phyloP scores from a whole-genome alignment of 148 eudicot genomes.

The Spergularia bocconei region DNA sequence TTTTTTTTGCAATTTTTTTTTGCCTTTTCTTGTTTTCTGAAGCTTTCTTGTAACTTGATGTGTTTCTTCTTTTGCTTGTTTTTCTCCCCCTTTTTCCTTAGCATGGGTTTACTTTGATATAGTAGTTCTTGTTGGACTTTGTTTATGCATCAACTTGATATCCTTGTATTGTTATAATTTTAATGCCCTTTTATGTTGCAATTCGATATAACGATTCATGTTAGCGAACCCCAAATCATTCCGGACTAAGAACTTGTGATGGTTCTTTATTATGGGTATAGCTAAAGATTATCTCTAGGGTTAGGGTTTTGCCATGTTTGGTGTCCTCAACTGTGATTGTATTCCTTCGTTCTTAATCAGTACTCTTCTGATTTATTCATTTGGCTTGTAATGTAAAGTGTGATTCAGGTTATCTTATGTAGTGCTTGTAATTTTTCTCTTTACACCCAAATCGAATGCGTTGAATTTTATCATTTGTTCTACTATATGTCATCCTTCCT shows the following conservation, averaged over 20 bases:
- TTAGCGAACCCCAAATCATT: background rate
- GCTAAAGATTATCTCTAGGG: slow-evolving; percentile 10
- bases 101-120: background rate
- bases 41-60: slow-evolving; percentile 30
- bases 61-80: slow-evolving; percentile 9
- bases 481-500: no score
- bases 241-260: background rate
- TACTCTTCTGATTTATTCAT: background rate
- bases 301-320: slow-evolving; percentile 11
- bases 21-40: slow-evolving; percentile 14
- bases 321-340: background rate
- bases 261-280: background rate
- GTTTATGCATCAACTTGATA: background rate
- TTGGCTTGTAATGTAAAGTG: background rate
- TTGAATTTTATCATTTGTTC: no score
- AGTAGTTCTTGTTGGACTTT: background rate
- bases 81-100: background rate
- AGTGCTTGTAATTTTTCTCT: background rate
- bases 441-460: no score
- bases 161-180: background rate
- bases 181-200: background rate
- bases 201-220: background rate
- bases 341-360: background rate
- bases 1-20: background rate
- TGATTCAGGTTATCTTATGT: background rate